These are phyloP conservation scores for Halophytophthora polymorphica DNA, from an alignment of 352 stramenopile species.

Conservation along the genomic window DNA sequence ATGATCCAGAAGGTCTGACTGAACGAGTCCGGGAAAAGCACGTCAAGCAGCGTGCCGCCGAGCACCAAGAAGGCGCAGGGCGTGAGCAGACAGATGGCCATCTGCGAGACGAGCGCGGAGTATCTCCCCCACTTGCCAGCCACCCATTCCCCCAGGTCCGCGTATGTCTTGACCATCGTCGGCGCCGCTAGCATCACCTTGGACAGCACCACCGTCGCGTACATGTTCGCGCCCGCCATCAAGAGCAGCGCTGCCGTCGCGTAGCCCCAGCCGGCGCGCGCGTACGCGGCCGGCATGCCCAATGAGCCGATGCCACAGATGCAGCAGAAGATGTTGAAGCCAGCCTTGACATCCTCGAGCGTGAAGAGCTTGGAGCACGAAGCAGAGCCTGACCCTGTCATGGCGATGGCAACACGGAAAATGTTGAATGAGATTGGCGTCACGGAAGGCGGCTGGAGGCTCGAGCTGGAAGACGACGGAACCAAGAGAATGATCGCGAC, in stretches of 20 bases:
- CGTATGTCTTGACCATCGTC: slow-evolving; percentile 20
- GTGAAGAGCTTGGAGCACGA: slow-evolving; percentile 11
- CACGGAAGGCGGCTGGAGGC: too few relatives aligned
- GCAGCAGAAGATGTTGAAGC: slow-evolving; percentile 18
- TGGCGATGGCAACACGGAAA: background rate
- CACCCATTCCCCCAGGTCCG: slow-evolving; percentile 26
- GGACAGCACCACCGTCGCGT: slow-evolving; percentile 19
- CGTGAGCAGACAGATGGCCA: slow-evolving; percentile 10
- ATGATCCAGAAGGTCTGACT: slow-evolving; percentile 11
- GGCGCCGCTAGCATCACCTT: slow-evolving; percentile 28
- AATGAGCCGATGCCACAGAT: slow-evolving; percentile 26
- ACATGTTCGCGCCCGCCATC: slow-evolving; percentile 32
- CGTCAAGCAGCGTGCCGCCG: slow-evolving; percentile 15
- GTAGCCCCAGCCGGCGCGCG: slow-evolving; percentile 21
- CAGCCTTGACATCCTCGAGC: slow-evolving; percentile 25
- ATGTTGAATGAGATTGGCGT: slow-evolving; percentile 2
- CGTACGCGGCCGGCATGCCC: slow-evolving; percentile 33
- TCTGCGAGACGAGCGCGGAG: slow-evolving; percentile 10
- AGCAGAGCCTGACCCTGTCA: background rate
- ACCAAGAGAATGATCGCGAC: too few relatives aligned
- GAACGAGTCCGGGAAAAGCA: slow-evolving; percentile 22
- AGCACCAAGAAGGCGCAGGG: slow-evolving; percentile 23
- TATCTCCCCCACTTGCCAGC: slow-evolving; percentile 21
- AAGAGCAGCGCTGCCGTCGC: slow-evolving; percentile 25
- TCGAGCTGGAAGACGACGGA: too few relatives aligned